Evolutionary conservation across 441 rosid genomes (phyloP).

Genomic region (Brassica balearica): DNA sequence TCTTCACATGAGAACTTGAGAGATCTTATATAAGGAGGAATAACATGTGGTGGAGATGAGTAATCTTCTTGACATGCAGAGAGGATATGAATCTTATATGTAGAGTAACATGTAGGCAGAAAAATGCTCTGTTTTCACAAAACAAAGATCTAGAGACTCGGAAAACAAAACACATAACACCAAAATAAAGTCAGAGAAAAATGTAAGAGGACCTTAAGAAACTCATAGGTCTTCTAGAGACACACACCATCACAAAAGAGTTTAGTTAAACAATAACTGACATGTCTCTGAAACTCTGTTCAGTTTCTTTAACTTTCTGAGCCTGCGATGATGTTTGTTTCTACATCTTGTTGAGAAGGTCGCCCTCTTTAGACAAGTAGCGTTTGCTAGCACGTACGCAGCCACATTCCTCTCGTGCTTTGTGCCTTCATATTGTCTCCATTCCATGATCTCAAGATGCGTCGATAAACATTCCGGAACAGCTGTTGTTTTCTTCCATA

Average conservation of each 20-base stretch:
- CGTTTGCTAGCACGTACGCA: constrained; percentile 27
- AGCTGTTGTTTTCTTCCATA: background rate
- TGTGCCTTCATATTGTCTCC: constrained; percentile 34
- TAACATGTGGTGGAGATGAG: constrained; percentile 31
- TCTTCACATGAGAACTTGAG: constrained; percentile 23
- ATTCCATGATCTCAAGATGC: constrained; percentile 19
- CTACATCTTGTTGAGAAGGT: constrained; percentile 15
- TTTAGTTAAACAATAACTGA: constrained; percentile 7
- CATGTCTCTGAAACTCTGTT: constrained; percentile 25
- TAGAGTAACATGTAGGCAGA: background rate
- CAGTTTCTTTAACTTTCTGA: constrained; percentile 2
- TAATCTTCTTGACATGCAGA: background rate
- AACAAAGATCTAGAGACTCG: background rate
- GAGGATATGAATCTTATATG: background rate
- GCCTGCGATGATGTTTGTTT: background rate
- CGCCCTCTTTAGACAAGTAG: constrained; percentile 24
- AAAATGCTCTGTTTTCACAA: background rate
- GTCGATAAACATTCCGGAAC: constrained; percentile 21
- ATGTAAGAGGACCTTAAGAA: background rate
- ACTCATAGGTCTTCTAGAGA: background rate
- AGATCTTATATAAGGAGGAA: background rate
- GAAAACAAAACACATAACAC: background rate
- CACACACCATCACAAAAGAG: background rate
- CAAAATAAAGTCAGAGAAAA: background rate
- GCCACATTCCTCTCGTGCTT: constrained; percentile 24